phyloP scores from a whole-genome alignment of 2,329 filamentous ascomycete species.

The Cordyceps javanica region DNA sequence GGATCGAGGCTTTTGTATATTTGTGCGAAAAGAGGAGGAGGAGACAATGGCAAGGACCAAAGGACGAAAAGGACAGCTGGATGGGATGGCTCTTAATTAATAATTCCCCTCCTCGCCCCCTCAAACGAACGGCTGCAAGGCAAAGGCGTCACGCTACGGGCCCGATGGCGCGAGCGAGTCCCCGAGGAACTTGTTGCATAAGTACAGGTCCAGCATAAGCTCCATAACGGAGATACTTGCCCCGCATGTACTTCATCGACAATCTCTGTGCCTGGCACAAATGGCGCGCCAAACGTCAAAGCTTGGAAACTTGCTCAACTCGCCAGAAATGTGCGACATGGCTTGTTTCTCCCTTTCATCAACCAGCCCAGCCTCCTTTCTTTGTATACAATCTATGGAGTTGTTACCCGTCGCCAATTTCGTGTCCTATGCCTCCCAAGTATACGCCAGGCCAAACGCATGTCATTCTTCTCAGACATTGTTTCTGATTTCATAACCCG shows the following conservation, averaged over 20 bases:
- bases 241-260: background rate
- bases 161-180: constrained; percentile 8
- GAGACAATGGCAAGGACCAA: background rate
- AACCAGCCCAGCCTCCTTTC: background rate
- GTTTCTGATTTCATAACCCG: background rate
- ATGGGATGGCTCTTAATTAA: background rate
- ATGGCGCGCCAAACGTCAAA: constrained; percentile 8
- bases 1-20: background rate
- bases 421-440: too few relatives aligned
- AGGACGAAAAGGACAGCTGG: background rate
- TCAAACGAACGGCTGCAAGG: background rate
- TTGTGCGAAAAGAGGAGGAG: background rate
- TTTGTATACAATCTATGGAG: too few relatives aligned
- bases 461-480: background rate
- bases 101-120: constrained; percentile 9
- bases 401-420: too few relatives aligned
- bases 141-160: constrained; percentile 9
- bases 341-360: constrained; percentile 2
- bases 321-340: background rate
- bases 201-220: background rate
- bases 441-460: background rate
- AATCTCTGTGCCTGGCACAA: constrained; percentile 7
- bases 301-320: constrained; percentile 12
- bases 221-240: background rate
- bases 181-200: background rate